Evolutionary conservation across 257 asterid species (phyloP).

Genomic region (Sherardia arvensis): DNA sequence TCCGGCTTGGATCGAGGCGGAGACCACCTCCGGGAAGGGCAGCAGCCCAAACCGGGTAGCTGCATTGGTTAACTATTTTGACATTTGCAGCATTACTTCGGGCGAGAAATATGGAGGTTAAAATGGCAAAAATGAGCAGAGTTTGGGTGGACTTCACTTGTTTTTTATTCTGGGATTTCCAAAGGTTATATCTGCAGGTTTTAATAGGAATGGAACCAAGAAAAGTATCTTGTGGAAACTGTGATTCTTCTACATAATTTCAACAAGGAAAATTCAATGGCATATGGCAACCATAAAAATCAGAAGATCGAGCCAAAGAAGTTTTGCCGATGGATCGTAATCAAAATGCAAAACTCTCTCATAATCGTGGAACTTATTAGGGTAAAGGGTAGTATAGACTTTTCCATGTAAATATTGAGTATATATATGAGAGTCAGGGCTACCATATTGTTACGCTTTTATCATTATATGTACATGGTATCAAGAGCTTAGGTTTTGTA

Average conservation of each 20-base stretch:
- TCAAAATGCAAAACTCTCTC: no score
- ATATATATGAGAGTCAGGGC: no score
- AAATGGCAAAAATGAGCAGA: background rate
- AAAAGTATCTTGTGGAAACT: background rate
- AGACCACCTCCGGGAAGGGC: conserved; percentile 21
- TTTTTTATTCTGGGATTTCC: background rate
- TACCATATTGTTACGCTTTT: no score
- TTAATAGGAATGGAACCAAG: background rate
- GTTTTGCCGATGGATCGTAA: no score
- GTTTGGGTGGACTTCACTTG: background rate
- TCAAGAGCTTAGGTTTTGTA: no score
- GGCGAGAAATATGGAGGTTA: background rate
- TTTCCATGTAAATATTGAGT: no score
- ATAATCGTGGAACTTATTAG: no score
- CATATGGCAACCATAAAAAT: background rate
- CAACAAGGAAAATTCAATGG: background rate
- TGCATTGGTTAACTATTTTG: conserved; percentile 14
- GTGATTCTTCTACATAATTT: no score
- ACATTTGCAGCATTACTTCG: conserved; percentile 20
- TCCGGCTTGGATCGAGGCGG: conserved; percentile 8
- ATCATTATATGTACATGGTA: no score
- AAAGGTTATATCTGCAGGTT: background rate
- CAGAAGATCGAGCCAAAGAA: no score
- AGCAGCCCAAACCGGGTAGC: conserved; percentile 26
- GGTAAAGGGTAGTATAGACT: no score